A percentile compares a stretch with the other conserved stretches of the same genome.
Conservation (phyloP, 768 basidiomycete species). For the Paxillus ammoniavirescens region DNA sequence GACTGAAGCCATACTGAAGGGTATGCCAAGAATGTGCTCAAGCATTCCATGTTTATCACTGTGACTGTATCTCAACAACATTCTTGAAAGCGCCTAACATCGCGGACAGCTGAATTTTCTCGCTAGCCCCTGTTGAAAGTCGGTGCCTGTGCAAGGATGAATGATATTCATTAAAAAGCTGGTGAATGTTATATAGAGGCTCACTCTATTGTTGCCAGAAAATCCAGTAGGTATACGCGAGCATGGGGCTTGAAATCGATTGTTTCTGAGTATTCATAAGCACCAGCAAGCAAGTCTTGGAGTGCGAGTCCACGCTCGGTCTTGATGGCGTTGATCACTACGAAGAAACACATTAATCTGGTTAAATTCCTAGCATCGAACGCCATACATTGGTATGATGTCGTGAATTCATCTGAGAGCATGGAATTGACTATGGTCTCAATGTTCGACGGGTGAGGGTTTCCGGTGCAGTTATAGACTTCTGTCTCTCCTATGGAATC, state of each 20-base stretch:
- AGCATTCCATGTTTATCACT: conserved; percentile 17
- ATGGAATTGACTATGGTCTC: conserved; percentile 92
- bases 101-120: conserved; percentile 92
- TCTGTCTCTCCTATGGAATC: conserved; percentile 85
- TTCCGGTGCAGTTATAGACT: conserved; percentile 96
- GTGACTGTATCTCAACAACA: conserved; percentile 74
- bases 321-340: conserved; percentile 87
- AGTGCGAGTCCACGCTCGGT: conserved; percentile 90
- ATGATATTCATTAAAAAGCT: not conserved
- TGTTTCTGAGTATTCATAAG: conserved; percentile 86
- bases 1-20: not conserved
- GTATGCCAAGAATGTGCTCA: no score
- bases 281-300: conserved; percentile 89
- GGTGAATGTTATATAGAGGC: conserved; percentile 26
- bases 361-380: not conserved
- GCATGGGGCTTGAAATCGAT: conserved; percentile 84
- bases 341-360: not conserved
- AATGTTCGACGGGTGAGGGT: conserved; percentile 93
- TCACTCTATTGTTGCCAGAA: conserved; percentile 94
- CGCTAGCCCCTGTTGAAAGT: conserved; percentile 86
- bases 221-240: conserved; percentile 88
- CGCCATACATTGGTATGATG: conserved; percentile 73
- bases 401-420: conserved; percentile 95
- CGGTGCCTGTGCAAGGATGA: conserved; percentile 60
- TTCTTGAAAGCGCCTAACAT: conserved; percentile 92